Percentiles rank a stretch among this genome's conserved stretches.
Conservation (phyloP, 495 filamentous ascomycete species). For the Xylona heveae region DNA sequence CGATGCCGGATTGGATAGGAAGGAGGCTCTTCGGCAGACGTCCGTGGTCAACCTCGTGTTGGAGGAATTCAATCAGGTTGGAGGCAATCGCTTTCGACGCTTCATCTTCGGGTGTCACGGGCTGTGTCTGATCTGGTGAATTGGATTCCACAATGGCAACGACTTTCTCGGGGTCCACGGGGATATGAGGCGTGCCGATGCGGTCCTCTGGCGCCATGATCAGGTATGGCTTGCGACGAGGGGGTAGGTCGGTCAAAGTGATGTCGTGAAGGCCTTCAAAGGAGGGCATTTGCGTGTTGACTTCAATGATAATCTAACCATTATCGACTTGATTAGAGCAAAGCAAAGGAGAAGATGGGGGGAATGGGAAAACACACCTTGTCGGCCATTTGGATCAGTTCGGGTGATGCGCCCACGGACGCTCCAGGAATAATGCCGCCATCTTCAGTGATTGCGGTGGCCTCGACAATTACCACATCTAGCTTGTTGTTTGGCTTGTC, state of each 20-base stretch:
- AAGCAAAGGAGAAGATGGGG: no score
- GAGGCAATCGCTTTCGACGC: slow-evolving; percentile 48
- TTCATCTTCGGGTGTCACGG: slow-evolving; percentile 58
- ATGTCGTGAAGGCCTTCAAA: slow-evolving; percentile 88
- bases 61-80: slow-evolving; percentile 73
- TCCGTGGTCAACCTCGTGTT: slow-evolving; percentile 57
- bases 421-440: slow-evolving; percentile 81
- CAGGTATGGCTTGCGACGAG: slow-evolving; percentile 63
- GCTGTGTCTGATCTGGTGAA: slow-evolving; percentile 63
- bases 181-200: not conserved
- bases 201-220: slow-evolving; percentile 41
- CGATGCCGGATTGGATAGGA: slow-evolving; percentile 75
- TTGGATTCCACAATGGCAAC: slow-evolving; percentile 70
- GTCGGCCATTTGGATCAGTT: slow-evolving; percentile 74
- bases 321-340: not conserved
- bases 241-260: slow-evolving; percentile 66
- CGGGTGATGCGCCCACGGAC: slow-evolving; percentile 67
- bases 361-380: slow-evolving; percentile 33
- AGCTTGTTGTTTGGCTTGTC: slow-evolving; percentile 50
- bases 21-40: slow-evolving; percentile 60
- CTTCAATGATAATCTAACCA: slow-evolving; percentile 58
- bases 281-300: slow-evolving; percentile 69
- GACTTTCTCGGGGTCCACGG: slow-evolving; percentile 65
- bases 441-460: slow-evolving; percentile 77
- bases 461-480: slow-evolving; percentile 74